phyloP scores from a whole-genome alignment of 2,329 filamentous ascomycete genomes.

The Mollisia scopiformis region DNA sequence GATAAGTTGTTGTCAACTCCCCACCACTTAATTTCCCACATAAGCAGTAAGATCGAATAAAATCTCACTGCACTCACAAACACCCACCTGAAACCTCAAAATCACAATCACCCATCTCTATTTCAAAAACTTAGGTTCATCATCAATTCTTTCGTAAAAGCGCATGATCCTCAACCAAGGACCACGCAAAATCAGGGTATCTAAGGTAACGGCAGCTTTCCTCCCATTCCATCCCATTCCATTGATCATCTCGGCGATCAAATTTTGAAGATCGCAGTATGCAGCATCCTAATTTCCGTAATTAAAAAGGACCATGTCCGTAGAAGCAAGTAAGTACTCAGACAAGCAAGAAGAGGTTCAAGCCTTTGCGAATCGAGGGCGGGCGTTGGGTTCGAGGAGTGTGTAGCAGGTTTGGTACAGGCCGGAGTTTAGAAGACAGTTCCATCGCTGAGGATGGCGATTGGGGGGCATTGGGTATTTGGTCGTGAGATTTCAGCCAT shows the following conservation, averaged over 20 bases:
- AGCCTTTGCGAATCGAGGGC: neutral
- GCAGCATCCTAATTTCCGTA: too few relatives aligned
- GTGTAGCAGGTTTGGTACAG: neutral
- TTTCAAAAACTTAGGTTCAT: neutral
- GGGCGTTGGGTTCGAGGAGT: neutral
- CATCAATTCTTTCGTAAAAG: neutral
- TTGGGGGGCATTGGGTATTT: constrained; percentile 84
- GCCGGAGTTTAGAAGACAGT: constrained; percentile 79
- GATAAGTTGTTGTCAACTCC: too few relatives aligned
- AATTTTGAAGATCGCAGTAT: neutral
- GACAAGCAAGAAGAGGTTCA: neutral
- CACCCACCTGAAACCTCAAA: too few relatives aligned
- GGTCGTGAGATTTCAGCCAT: constrained; percentile 94
- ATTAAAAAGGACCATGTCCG: neutral
- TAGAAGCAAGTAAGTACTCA: neutral
- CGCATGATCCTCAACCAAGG: neutral
- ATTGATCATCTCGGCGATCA: neutral
- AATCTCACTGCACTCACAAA: too few relatives aligned
- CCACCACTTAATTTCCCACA: too few relatives aligned
- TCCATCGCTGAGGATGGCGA: constrained; percentile 94
- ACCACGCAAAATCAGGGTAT: neutral
- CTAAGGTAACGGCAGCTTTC: neutral
- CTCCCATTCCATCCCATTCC: neutral
- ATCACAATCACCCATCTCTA: too few relatives aligned
- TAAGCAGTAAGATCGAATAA: too few relatives aligned